A percentile compares a stretch with the other conserved stretches of the same genome.
Conservation (phyloP, 371 early-diverging fungal genomes). For the Zychaea mexicana region DNA sequence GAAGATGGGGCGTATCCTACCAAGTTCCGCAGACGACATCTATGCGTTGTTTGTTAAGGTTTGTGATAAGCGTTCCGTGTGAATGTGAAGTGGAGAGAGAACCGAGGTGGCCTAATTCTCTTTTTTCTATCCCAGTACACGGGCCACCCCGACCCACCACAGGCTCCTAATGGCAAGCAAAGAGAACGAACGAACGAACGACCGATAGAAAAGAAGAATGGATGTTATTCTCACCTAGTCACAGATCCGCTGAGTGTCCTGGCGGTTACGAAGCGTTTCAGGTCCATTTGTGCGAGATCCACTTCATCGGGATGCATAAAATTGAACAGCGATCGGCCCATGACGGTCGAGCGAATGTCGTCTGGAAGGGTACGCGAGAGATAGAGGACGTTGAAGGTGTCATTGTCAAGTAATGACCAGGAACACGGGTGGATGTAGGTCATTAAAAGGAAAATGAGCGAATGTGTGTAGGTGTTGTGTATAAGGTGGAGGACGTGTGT, state of each 20-base stretch:
- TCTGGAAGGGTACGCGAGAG: slow-evolving; percentile 18
- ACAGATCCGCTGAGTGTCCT: slow-evolving; percentile 55
- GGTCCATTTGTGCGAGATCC: slow-evolving; percentile 53
- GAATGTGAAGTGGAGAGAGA: slow-evolving; percentile 1
- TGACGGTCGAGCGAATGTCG: slow-evolving; percentile 10
- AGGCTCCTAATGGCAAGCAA: not conserved
- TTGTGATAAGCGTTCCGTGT: slow-evolving; percentile 12
- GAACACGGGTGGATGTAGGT: slow-evolving; percentile 22
- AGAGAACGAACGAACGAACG: no score
- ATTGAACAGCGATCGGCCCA: slow-evolving; percentile 54
- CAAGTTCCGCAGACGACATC: slow-evolving; percentile 16
- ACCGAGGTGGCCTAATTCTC: not conserved
- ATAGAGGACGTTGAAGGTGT: slow-evolving; percentile 28
- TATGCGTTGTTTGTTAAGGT: slow-evolving; percentile 9
- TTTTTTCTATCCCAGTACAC: slow-evolving; percentile 5
- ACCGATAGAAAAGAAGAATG: not conserved
- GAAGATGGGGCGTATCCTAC: slow-evolving; percentile 3
- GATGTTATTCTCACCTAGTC: slow-evolving; percentile 49
- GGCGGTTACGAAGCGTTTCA: slow-evolving; percentile 48
- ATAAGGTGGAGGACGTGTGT: not conserved
- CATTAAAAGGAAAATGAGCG: slow-evolving; percentile 4
- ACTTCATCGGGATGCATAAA: slow-evolving; percentile 66
- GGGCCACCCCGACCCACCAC: not conserved
- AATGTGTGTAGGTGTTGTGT: not conserved
- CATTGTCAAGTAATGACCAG: slow-evolving; percentile 34